These are phyloP conservation scores for Leishmania braziliensis DNA, from an alignment of 208 protist species.

Conservation along the genomic window DNA sequence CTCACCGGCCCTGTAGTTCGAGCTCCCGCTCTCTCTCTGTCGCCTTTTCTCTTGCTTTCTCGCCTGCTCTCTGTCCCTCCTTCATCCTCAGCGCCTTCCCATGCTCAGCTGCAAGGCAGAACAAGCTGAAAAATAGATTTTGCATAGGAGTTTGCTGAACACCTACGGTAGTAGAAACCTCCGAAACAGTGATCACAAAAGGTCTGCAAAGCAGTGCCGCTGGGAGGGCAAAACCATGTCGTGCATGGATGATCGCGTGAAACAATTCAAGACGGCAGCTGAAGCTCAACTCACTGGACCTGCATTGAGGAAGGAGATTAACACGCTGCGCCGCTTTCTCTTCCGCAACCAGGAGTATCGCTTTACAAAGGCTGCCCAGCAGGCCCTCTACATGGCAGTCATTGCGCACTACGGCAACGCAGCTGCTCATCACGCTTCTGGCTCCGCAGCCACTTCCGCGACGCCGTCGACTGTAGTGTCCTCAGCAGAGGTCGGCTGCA, in stretches of 20 bases:
- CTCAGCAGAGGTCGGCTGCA: too few relatives aligned
- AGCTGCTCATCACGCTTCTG: slow-evolving; percentile 23
- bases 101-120: neutral
- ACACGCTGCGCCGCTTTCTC: slow-evolving; percentile 47
- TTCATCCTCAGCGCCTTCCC: neutral
- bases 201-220: neutral
- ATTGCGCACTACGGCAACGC: slow-evolving; percentile 47
- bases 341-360: slow-evolving; percentile 62
- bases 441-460: slow-evolving; percentile 1
- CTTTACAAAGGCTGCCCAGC: slow-evolving; percentile 56
- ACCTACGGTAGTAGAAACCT: neutral
- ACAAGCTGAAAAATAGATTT: neutral
- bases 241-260: slow-evolving; percentile 48
- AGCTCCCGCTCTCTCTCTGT: too few relatives aligned
- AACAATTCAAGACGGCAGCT: slow-evolving; percentile 43
- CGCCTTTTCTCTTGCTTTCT: neutral
- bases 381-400: slow-evolving; percentile 46
- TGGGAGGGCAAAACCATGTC: slow-evolving; percentile 5
- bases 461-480: neutral
- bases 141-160: neutral
- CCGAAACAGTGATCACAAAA: neutral
- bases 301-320: slow-evolving; percentile 45
- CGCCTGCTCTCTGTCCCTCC: neutral
- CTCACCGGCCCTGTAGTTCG: neutral
- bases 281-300: slow-evolving; percentile 40